A percentile compares a stretch with the other conserved stretches of the same genome.
phyloP scores from a whole-genome alignment of 2,329 filamentous ascomycete species.

The Botryotinia narcissicola region DNA sequence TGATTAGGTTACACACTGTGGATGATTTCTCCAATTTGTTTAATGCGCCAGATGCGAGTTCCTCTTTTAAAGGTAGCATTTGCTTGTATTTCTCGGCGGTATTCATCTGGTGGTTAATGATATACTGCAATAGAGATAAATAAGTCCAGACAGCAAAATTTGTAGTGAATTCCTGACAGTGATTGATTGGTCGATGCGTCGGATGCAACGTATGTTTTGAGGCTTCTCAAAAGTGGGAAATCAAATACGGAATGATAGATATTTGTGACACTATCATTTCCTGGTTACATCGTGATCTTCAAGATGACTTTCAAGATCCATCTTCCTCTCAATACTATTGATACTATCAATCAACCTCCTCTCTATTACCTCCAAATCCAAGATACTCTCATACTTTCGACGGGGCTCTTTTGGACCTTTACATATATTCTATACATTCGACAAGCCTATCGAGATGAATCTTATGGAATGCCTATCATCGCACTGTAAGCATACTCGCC shows the following conservation, averaged over 20 bases:
- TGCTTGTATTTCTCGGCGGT: not conserved
- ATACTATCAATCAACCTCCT: not conserved
- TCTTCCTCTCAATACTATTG: not conserved
- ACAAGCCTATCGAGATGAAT: conserved; percentile 7
- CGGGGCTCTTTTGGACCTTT: not conserved
- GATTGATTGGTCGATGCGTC: not conserved
- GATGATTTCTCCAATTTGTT: not conserved
- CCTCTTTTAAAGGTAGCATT: not conserved
- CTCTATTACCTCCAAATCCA: not conserved
- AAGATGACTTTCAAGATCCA: not conserved
- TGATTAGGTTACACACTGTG: not conserved
- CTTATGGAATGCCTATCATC: conserved; percentile 8
- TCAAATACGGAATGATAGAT: not conserved
- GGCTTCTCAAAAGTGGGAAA: not conserved
- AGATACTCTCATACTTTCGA: not conserved
- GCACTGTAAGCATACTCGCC: not conserved
- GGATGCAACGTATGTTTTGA: not conserved
- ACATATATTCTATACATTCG: not conserved
- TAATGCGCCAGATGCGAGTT: not conserved
- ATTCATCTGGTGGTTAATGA: too few species aligned
- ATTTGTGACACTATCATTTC: not conserved
- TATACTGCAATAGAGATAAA: not conserved
- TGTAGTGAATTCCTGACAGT: not conserved
- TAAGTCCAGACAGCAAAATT: not conserved
- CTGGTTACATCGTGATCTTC: not conserved